Evolutionary conservation across 352 stramenopile genomes (phyloP).

Genomic region (Phytopythium aichiense): DNA sequence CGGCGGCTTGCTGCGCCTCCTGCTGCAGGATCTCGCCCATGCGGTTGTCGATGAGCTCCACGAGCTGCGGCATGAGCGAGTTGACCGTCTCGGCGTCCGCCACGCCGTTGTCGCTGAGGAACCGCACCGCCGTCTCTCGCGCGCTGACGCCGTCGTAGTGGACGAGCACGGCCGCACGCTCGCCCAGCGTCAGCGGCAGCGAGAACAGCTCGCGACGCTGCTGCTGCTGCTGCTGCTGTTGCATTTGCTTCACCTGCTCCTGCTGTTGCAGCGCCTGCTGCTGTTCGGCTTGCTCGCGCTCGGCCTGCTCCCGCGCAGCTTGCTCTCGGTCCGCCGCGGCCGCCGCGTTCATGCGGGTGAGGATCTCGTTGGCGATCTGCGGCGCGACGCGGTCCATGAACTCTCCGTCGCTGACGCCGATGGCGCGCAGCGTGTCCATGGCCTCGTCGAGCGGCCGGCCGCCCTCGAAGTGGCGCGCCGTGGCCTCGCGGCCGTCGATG

Average conservation of each 20-base stretch:
- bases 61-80: slow-evolving; percentile 43
- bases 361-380: slow-evolving; percentile 61
- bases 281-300: neutral
- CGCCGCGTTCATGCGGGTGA: slow-evolving; percentile 31
- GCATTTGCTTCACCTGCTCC: slow-evolving; percentile 3
- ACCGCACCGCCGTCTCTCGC: slow-evolving; percentile 50
- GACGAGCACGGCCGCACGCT: slow-evolving; percentile 40
- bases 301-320: neutral
- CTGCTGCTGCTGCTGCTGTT: slow-evolving; percentile 13
- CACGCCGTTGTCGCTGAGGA: slow-evolving; percentile 57
- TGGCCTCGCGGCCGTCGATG: slow-evolving; percentile 44
- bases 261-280: neutral
- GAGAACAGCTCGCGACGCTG: slow-evolving; percentile 55
- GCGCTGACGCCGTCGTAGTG: slow-evolving; percentile 63
- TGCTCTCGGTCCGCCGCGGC: neutral
- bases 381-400: slow-evolving; percentile 50
- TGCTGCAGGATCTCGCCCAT: slow-evolving; percentile 41
- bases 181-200: slow-evolving; percentile 54
- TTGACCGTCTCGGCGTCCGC: slow-evolving; percentile 32
- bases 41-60: slow-evolving; percentile 51
- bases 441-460: slow-evolving; percentile 58
- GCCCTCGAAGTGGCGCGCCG: slow-evolving; percentile 63
- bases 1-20: slow-evolving; percentile 19
- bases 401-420: slow-evolving; percentile 41
- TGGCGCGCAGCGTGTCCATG: slow-evolving; percentile 33